Percentiles rank a stretch among this genome's conserved stretches.
These are phyloP conservation scores for Termitomyces sp. DNA, from an alignment of 768 basidiomycete genomes.

Conservation along the genomic window DNA sequence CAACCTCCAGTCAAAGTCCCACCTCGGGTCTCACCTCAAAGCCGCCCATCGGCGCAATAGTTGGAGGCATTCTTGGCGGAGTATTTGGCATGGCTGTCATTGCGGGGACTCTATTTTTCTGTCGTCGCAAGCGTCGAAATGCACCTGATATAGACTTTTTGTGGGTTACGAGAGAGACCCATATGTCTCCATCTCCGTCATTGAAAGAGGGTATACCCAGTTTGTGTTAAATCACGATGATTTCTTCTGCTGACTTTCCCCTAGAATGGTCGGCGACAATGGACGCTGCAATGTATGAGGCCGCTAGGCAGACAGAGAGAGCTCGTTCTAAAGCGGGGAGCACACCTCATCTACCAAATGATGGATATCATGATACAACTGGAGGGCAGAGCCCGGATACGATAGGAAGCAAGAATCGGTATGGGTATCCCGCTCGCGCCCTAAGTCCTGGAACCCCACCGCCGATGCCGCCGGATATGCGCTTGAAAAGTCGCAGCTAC, in stretches of 20 bases:
- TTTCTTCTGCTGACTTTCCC: neutral
- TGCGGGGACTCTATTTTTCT: neutral
- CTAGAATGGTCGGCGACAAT: conserved; percentile 4
- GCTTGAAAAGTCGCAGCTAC: neutral
- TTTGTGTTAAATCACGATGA: neutral
- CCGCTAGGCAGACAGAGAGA: conserved; percentile 3
- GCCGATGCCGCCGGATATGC: no score
- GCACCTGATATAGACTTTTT: neutral
- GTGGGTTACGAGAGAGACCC: neutral
- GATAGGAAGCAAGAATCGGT: neutral
- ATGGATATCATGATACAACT: neutral
- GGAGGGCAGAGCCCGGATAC: neutral
- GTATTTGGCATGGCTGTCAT: neutral
- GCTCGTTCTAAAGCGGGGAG: conserved; percentile 1
- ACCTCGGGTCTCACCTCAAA: no score
- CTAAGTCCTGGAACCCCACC: neutral
- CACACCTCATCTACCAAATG: neutral
- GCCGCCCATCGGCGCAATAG: neutral
- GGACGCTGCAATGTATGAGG: conserved; percentile 3
- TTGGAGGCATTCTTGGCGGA: conserved; percentile 5
- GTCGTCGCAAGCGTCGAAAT: neutral
- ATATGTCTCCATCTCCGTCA: neutral
- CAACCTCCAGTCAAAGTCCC: neutral
- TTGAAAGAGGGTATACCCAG: conserved; percentile 1
- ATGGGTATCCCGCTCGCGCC: no score